Percentiles rank a stretch among this genome's conserved stretches.
phyloP scores from a whole-genome alignment of 2,329 filamentous ascomycete genomes.

The Fusarium neocosmosporiellum region DNA sequence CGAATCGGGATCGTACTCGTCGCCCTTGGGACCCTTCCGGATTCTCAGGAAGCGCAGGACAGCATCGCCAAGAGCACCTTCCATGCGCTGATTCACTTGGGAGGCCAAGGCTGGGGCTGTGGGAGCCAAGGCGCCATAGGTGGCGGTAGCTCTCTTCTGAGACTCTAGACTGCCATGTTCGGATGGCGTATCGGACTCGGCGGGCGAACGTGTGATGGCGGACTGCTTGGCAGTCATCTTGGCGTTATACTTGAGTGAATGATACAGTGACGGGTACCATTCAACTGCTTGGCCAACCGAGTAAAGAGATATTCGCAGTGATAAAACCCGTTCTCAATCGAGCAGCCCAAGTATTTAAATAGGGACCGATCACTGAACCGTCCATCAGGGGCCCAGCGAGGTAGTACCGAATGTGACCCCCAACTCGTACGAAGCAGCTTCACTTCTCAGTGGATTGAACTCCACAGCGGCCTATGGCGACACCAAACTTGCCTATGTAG shows the following conservation, averaged over 20 bases:
- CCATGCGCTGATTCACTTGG: slow-evolving; percentile 43
- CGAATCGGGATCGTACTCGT: slow-evolving; percentile 41
- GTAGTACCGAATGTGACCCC: neutral
- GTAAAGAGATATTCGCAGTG: neutral
- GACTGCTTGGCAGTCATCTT: neutral
- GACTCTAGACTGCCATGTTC: slow-evolving; percentile 5
- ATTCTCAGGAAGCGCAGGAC: slow-evolving; percentile 48
- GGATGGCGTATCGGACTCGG: neutral
- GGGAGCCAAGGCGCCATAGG: neutral
- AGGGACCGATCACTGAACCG: neutral
- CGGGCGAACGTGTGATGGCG: neutral
- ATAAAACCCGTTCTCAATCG: neutral
- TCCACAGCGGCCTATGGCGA: neutral
- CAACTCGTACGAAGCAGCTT: neutral
- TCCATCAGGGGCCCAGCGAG: neutral
- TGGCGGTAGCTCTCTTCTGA: neutral
- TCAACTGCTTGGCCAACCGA: neutral
- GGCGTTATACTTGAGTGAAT: neutral
- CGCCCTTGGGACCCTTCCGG: slow-evolving; percentile 44
- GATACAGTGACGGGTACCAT: neutral
- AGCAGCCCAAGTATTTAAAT: neutral
- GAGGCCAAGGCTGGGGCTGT: slow-evolving; percentile 39
- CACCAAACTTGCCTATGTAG: neutral
- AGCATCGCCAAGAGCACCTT: slow-evolving; percentile 47
- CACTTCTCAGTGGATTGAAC: neutral